These are phyloP conservation scores for Parachaetomium inaequale DNA, from an alignment of 495 filamentous ascomycete genomes.

Conservation along the genomic window DNA sequence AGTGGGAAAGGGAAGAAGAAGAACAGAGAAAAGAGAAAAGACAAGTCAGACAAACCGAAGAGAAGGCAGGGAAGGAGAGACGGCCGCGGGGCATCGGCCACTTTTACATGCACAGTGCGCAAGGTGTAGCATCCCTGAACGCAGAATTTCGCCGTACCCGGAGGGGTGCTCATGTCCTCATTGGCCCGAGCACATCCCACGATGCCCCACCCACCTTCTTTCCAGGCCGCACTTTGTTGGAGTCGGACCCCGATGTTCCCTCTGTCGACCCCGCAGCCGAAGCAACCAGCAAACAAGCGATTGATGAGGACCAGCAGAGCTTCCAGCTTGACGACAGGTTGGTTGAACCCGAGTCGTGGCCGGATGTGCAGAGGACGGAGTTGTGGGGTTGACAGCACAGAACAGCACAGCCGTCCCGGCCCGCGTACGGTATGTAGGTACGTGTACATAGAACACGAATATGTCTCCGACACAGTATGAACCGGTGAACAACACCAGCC, in stretches of 20 bases:
- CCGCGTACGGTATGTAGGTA: too few relatives aligned
- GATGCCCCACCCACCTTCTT: background rate
- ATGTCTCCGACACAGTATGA: background rate
- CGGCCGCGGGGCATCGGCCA: conserved; percentile 16
- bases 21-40: background rate
- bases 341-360: background rate
- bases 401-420: background rate
- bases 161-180: conserved; percentile 20
- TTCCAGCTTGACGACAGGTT: background rate
- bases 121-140: background rate
- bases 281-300: background rate
- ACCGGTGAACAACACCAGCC: background rate
- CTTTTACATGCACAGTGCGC: conserved; percentile 20
- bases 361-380: background rate
- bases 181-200: conserved; percentile 15
- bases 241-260: too few relatives aligned
- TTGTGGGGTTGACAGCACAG: background rate
- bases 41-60: background rate
- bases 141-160: conserved; percentile 20
- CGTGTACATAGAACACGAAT: background rate
- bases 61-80: conserved; percentile 6
- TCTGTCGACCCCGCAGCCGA: too few relatives aligned
- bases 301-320: background rate
- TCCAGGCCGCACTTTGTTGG: too few relatives aligned
- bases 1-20: conserved; percentile 6